Evolutionary conservation across 257 asterid species (phyloP).

Genomic region (Solanum appendiculatum): DNA sequence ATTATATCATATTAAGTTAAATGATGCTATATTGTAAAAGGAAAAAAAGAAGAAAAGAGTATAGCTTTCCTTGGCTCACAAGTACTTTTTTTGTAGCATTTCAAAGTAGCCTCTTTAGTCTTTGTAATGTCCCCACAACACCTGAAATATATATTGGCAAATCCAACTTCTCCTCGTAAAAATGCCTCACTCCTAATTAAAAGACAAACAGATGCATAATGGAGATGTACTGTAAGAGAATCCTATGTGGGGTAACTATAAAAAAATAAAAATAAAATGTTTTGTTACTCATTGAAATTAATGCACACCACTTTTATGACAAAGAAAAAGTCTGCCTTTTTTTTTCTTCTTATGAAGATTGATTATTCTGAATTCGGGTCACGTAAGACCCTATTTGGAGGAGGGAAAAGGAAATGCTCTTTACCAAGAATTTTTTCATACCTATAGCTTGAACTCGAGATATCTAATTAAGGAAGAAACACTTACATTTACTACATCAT

Average conservation of each 20-base stretch:
- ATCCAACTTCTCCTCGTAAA: constrained; percentile 20
- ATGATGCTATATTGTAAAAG: too few relatives aligned
- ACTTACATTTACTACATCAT: background rate
- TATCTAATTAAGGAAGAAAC: background rate
- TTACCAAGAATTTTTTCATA: too few relatives aligned
- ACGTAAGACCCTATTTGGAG: too few relatives aligned
- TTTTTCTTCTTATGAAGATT: too few relatives aligned
- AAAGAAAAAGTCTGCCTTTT: background rate
- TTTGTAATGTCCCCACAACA: constrained; percentile 10
- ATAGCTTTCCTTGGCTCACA: constrained; percentile 19
- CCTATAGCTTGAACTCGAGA: rapidly evolving
- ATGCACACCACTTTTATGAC: constrained; percentile 6
- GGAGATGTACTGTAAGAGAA: constrained; percentile 32
- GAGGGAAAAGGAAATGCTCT: too few relatives aligned
- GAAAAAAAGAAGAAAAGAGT: background rate
- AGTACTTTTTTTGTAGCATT: background rate
- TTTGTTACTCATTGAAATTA: background rate
- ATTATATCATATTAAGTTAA: too few relatives aligned
- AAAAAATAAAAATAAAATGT: background rate
- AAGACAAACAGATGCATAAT: constrained; percentile 34
- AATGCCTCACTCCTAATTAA: constrained; percentile 15
- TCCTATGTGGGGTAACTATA: constrained; percentile 39
- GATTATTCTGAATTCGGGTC: too few relatives aligned
- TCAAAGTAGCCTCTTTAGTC: background rate
- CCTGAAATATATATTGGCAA: constrained; percentile 6